Evolutionary conservation across 2,329 filamentous ascomycete species (phyloP).

Genomic region (Ramularia endophylla): DNA sequence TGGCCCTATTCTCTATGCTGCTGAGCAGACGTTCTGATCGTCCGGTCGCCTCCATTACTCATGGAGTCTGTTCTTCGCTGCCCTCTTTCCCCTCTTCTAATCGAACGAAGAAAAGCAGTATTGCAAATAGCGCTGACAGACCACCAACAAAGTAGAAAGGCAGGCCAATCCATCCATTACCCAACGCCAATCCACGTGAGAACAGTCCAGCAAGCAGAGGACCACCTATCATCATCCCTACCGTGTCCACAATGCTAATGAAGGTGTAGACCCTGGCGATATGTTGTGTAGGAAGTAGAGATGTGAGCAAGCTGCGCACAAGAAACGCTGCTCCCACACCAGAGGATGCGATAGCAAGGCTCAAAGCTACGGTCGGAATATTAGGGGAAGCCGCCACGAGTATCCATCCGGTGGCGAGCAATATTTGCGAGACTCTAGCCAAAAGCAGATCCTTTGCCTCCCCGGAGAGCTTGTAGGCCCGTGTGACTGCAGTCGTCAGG

Average conservation of each 20-base stretch:
- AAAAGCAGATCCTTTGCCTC: slow-evolving; percentile 30
- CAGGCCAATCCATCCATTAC: slow-evolving; percentile 46
- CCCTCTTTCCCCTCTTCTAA: slow-evolving; percentile 25
- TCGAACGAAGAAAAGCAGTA: slow-evolving; percentile 16
- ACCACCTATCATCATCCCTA: slow-evolving; percentile 43
- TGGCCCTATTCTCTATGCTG: too few relatives aligned
- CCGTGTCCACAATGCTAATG: slow-evolving; percentile 46
- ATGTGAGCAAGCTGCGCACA: slow-evolving; percentile 47
- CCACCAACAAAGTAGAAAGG: slow-evolving; percentile 40
- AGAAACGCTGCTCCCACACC: slow-evolving; percentile 42
- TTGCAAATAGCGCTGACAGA: slow-evolving; percentile 23
- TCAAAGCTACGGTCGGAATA: slow-evolving; percentile 23
- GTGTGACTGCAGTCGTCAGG: slow-evolving; percentile 20
- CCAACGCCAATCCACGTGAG: slow-evolving; percentile 41
- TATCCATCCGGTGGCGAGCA: slow-evolving; percentile 25
- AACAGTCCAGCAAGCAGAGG: slow-evolving; percentile 46
- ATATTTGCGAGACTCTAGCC: slow-evolving; percentile 23
- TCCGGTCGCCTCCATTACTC: too few relatives aligned
- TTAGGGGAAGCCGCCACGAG: slow-evolving; percentile 28
- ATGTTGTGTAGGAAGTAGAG: slow-evolving; percentile 49
- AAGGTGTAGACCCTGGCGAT: slow-evolving; percentile 51
- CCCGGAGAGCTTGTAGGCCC: slow-evolving; percentile 15
- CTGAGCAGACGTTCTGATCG: too few relatives aligned
- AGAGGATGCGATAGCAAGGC: slow-evolving; percentile 42
- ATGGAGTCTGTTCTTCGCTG: not conserved